phyloP scores from a whole-genome alignment of 805 yeast genomes.

The Yamadazyma phyllophila region DNA sequence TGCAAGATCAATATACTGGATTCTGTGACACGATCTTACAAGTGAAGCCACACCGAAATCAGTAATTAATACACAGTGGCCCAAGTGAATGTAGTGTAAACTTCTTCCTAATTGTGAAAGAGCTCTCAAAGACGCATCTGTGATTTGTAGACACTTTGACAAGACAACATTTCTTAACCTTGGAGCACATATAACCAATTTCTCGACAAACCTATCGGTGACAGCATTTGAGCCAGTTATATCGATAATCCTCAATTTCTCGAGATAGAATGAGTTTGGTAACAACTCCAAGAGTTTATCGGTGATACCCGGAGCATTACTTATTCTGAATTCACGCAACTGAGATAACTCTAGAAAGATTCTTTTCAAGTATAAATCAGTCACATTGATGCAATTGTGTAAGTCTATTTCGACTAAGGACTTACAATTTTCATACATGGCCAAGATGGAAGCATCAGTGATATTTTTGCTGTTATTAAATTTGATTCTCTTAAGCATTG shows the following conservation, averaged over 20 bases:
- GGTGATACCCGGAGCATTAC: slow-evolving; percentile 66
- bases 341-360: slow-evolving; percentile 64
- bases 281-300: slow-evolving; percentile 60
- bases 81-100: slow-evolving; percentile 86
- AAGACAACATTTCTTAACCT: slow-evolving; percentile 81
- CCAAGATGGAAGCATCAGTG: slow-evolving; percentile 58
- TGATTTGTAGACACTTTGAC: slow-evolving; percentile 83
- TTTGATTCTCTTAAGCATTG: slow-evolving; percentile 76
- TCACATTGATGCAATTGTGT: slow-evolving; percentile 73
- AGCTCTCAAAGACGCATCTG: slow-evolving; percentile 74
- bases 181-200: slow-evolving; percentile 75
- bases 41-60: slow-evolving; percentile 80
- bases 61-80: slow-evolving; percentile 89
- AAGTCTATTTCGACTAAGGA: slow-evolving; percentile 86
- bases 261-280: slow-evolving; percentile 50
- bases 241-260: slow-evolving; percentile 76
- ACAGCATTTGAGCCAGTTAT: slow-evolving; percentile 79
- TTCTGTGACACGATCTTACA: slow-evolving; percentile 74
- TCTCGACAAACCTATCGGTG: slow-evolving; percentile 75
- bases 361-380: slow-evolving; percentile 57
- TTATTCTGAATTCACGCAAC: slow-evolving; percentile 79
- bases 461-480: slow-evolving; percentile 69
- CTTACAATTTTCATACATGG: slow-evolving; percentile 69
- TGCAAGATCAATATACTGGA: slow-evolving; percentile 92
- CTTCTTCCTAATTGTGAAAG: slow-evolving; percentile 73